Base-by-base conservation (phyloP, 2,329 filamentous ascomycete species). In the Ophiognomonia clavigignenti-juglandacearum region DNA sequence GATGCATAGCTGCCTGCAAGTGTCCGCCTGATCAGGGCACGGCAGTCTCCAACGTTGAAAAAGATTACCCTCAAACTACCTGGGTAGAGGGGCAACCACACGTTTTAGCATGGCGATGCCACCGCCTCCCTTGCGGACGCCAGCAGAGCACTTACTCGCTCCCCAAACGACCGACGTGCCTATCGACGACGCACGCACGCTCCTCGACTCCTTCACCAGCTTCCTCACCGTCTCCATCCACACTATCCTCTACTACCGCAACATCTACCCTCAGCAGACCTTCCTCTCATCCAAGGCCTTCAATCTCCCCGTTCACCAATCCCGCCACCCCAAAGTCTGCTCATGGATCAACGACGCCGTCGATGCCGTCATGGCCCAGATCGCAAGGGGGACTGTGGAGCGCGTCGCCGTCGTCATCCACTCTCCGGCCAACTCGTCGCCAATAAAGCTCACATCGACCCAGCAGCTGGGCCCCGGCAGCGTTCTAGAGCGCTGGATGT, bases 181-280 rank as follows among this genome's bases (percentile, higher is more conserved):
- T 19, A 54, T 64, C 9, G 52, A 61, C 18, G 59, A 70, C 69
- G 80, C 70, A 59, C 75, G 63, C 63, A 71, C 62, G 43, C 79
- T 91, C 55, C 76, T 91, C 54, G 68, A 73, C 48, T 79, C 83
- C 43, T 91, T 95, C 67, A 80, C 78, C 52, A 80, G 83, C 60
- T 96, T 96, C 69, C 78, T 96, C 47, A 87, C 83, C 51, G 82
- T 92, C 53, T 80, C 86, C 57, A 80, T 92, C 54, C 91, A 96
- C 73, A 88, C 88, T 50, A 83, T 96, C 58, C 80, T 96, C 56
- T 92, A 83, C 71, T 82, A 93, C 59, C 86, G 91, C 57, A 67
- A 68, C 50, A 80, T 96, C 59, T 96, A 96, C 65, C 89, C 91
- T 0, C 66, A 70, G 40, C 68, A 79, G 23, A 88, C 88, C 29